Base-by-base conservation (phyloP, 352 stramenopile species). In the Phytophthora ohioensis region DNA sequence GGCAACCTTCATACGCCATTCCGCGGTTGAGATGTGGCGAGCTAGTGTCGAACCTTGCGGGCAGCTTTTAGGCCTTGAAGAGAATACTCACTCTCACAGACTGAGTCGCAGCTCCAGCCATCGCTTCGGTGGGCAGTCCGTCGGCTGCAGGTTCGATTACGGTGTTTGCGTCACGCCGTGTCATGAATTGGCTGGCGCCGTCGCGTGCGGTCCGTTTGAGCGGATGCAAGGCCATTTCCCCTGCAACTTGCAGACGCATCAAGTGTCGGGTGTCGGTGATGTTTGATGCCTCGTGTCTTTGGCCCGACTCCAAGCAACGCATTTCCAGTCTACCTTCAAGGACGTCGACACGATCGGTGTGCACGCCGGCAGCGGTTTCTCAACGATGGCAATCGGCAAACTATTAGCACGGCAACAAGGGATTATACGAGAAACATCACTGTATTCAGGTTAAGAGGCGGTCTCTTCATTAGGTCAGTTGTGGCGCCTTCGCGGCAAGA, bases 291-390 rank as follows among this genome's bases (percentile, higher is more conserved):
- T 56, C 31, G 32, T 56, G 31, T 56, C 32, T 56, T 56, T 56
- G 31, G 9, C 12, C 49, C 32, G 15, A 32, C 13, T 30, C 49
- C 49, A 55, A 53, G 49, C 60, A 68, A 55, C 15, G 52, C 62
- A 46, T 69, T 36, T 69, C 62, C 35, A 56, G 2, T 43, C n/a
- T 43, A 57, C 62, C 53, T 69, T 64, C 62, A 69, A 69, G 43
- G 34, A 51, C 31, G 36, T 51, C 57, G 49, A 21, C 15, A 57
- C 46, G 42, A 56, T 27, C 31, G n/a, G 39, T 57, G 34, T 7
- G 7, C 2, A 5, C 35, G 35, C 21, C 21, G 35, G 3, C 35
- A 39, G 7, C 11, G 1, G 7, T 39, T 11, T 39, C 35, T 39
- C 39, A 12, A n/a, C 39, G 39, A 45, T 45, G 12, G 39, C 10